Percentiles rank a stretch among this genome's conserved stretches.
phyloP scores from a whole-genome alignment of 352 stramenopile species.

The Pythium pyrilobum region DNA sequence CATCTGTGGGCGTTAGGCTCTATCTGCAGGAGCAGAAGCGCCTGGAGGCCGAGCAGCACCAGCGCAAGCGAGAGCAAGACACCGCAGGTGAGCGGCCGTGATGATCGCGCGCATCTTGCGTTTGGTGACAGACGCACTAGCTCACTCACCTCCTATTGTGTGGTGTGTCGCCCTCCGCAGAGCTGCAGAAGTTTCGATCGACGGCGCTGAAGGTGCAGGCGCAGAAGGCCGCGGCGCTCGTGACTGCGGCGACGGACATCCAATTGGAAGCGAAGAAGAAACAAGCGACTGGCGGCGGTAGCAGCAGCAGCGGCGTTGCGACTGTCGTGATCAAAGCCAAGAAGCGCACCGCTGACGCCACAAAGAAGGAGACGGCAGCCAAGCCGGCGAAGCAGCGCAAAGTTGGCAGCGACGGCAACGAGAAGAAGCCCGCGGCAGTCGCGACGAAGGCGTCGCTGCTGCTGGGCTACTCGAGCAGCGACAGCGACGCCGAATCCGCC shows the following conservation, averaged over 20 bases:
- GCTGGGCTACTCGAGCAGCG: slow-evolving; percentile 53
- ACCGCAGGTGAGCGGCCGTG: too few relatives aligned
- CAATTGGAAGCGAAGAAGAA: background rate
- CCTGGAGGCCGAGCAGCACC: slow-evolving; percentile 32
- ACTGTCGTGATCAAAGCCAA: slow-evolving; percentile 50
- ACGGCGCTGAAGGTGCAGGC: slow-evolving; percentile 52
- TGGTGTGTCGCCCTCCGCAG: slow-evolving; percentile 11
- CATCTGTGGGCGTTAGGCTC: slow-evolving; percentile 19
- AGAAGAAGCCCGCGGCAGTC: background rate
- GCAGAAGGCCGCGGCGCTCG: slow-evolving; percentile 27
- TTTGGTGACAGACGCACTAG: too few relatives aligned
- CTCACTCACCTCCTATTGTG: too few relatives aligned
- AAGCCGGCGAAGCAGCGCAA: slow-evolving; percentile 7
- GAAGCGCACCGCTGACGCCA: slow-evolving; percentile 25
- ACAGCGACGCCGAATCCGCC: slow-evolving; percentile 14
- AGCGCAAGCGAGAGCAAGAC: slow-evolving; percentile 30
- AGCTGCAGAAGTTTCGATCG: slow-evolving; percentile 56
- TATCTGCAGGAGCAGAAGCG: slow-evolving; percentile 67
- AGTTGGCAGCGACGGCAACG: background rate
- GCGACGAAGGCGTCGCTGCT: slow-evolving; percentile 18
- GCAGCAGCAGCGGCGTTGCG: slow-evolving; percentile 6
- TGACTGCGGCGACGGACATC: slow-evolving; percentile 1
- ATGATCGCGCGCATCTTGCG: too few relatives aligned
- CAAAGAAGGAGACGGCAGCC: background rate
- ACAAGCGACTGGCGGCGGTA: background rate